Evolutionary conservation across 2,329 filamentous ascomycete genomes (phyloP).

Genomic region (Phaeosphaeria sp.): DNA sequence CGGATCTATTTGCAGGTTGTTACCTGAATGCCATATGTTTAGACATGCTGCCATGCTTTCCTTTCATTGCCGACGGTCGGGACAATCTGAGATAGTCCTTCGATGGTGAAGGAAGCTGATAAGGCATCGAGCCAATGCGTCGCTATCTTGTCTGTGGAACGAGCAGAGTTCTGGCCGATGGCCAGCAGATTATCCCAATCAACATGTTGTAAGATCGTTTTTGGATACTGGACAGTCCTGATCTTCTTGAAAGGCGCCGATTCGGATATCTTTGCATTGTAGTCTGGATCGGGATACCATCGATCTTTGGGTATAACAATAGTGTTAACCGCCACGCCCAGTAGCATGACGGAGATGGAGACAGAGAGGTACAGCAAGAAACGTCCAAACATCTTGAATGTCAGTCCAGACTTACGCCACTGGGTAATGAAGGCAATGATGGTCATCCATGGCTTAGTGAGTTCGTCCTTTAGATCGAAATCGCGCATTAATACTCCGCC

Average conservation of each 20-base stretch:
- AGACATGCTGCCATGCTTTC: slow-evolving; percentile 1
- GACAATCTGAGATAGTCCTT: not conserved
- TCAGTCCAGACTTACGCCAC: not conserved
- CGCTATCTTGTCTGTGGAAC: slow-evolving; percentile 2
- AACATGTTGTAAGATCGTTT: not conserved
- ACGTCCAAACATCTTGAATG: slow-evolving; percentile 1
- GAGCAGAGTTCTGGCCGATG: not conserved
- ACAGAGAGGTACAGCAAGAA: slow-evolving; percentile 8
- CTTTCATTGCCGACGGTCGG: not conserved
- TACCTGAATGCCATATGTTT: not conserved
- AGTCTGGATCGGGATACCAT: slow-evolving; percentile 5
- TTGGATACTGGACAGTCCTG: slow-evolving; percentile 4
- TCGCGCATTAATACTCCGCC: slow-evolving; percentile 3
- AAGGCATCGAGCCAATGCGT: slow-evolving; percentile 3
- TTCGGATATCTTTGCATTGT: not conserved
- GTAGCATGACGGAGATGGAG: slow-evolving; percentile 7
- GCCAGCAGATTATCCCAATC: not conserved
- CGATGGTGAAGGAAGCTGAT: slow-evolving; percentile 5
- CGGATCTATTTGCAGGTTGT: not conserved
- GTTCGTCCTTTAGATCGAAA: slow-evolving; percentile 9
- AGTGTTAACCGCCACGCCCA: slow-evolving; percentile 9
- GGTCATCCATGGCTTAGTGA: slow-evolving; percentile 14
- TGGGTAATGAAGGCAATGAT: not conserved
- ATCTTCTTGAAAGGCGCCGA: not conserved
- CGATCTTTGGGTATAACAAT: slow-evolving; percentile 10